These are phyloP conservation scores for Pythium diclinum DNA, from an alignment of 352 stramenopile genomes.

Conservation along the genomic window DNA sequence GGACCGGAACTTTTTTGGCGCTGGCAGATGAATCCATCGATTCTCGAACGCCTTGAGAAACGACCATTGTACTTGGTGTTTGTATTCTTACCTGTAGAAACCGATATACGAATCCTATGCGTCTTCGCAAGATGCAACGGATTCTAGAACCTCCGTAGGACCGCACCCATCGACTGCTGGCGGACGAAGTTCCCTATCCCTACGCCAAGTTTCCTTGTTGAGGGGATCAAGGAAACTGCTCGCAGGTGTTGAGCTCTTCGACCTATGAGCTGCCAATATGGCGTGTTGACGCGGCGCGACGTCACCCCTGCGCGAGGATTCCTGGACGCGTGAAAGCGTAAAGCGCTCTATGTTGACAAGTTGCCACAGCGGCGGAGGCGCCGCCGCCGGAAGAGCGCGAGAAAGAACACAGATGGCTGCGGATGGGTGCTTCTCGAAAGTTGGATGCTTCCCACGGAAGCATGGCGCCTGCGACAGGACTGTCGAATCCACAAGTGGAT, in stretches of 20 bases:
- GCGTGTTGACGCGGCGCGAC: conserved; percentile 15
- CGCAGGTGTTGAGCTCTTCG: not conserved
- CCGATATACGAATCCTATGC: not conserved
- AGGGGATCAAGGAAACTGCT: not conserved
- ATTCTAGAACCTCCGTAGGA: conserved; percentile 8
- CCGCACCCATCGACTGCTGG: not conserved
- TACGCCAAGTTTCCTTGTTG: conserved; percentile 3
- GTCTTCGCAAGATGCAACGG: not conserved
- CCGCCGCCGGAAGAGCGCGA: not conserved
- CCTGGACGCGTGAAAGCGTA: not conserved
- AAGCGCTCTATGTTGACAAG: not conserved
- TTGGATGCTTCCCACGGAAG: not conserved
- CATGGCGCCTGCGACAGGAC: not conserved
- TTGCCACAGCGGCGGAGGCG: not conserved
- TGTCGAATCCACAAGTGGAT: not conserved
- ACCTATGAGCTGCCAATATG: not conserved
- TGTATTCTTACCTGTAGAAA: not conserved
- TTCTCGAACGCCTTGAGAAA: conserved; percentile 13
- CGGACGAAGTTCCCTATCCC: conserved; percentile 1
- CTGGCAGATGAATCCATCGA: conserved; percentile 11
- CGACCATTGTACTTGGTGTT: conserved; percentile 5
- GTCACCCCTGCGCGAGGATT: conserved; percentile 6
- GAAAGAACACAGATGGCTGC: not conserved
- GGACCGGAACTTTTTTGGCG: conserved; percentile 9
- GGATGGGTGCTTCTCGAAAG: not conserved